Base-by-base conservation (phyloP, 257 asterid genomes). In the Striga asiatica region DNA sequence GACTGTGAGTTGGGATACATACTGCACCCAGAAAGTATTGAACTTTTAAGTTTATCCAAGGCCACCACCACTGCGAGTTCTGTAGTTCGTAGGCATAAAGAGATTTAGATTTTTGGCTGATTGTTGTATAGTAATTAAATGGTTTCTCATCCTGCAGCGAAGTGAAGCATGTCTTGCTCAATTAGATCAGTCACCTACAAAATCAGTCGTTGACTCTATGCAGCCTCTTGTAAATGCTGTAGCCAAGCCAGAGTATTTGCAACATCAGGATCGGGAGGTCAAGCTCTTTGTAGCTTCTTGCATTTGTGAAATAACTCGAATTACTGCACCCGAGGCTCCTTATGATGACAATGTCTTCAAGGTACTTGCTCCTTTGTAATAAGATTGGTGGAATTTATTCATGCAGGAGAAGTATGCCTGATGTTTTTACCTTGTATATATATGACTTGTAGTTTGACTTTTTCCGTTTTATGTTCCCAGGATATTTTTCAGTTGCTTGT, bases 271-370 rank as follows among this genome's bases (percentile, higher is more conserved):
- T 69, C 74, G 80, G 76, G 95, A 92, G 74, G 82, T 92, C 58
- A 84, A 78, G 66, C 89, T 92, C 63, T 88, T 85, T 35, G 95
- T 88, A 38, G 95, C 99, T 64, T 79, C 97, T 8, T 88, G 99
- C 68, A 77, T 82, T 14, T 92, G 99, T 62, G 99, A 92, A 74
- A 92, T 92, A 67, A 88, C 94, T 62, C 81, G 99, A 63, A 88
- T 92, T 48, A 92, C 95, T 66, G 97, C 99, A 57, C 99, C 99
- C 0, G 94, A 85, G 65, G 85, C 95, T 66, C 99, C 99, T 22
- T 92, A 81, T 45, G 80, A 73, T 32, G 99, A 92, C 66, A 91
- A 82, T 68, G 60, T 81, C 47, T 67, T 92, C 50, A 92, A 88
- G 95, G 99, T 92, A 78, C 50, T 34, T 60, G 25, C 39, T n/a